Conservation (phyloP, 345 rosid species). For the Ceriops zippeliana region DNA sequence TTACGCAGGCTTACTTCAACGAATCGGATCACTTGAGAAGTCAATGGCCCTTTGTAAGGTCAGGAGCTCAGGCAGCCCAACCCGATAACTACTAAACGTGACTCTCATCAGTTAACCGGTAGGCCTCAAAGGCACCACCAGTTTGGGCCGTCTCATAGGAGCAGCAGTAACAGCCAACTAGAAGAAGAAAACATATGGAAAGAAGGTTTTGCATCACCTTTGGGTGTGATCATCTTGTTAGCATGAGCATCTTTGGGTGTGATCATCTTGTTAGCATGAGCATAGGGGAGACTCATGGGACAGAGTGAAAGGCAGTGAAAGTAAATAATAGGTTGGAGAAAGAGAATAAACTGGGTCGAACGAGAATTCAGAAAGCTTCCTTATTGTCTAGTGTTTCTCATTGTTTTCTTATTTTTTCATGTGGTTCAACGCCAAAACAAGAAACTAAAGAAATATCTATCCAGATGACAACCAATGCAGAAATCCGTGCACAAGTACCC, state of each 20-base stretch:
- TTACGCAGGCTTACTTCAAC: too few relatives aligned
- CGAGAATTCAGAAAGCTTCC: slow-evolving; percentile 2
- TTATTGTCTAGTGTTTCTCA: background rate
- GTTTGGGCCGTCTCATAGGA: slow-evolving; percentile 42
- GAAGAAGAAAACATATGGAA: slow-evolving; percentile 12
- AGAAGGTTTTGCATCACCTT: slow-evolving; percentile 1
- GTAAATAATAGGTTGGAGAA: slow-evolving; percentile 21
- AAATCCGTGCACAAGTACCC: slow-evolving; percentile 12
- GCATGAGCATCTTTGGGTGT: slow-evolving; percentile 3
- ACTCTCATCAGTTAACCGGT: background rate
- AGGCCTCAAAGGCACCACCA: slow-evolving; percentile 48
- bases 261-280: slow-evolving; percentile 22
- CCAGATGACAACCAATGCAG: slow-evolving; percentile 14
- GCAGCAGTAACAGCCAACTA: slow-evolving; percentile 16
- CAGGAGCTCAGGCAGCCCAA: background rate
- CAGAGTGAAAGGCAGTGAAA: slow-evolving; percentile 15
- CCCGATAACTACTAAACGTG: background rate
- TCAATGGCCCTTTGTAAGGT: background rate
- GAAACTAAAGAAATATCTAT: slow-evolving; percentile 5
- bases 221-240: slow-evolving; percentile 23
- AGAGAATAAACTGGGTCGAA: slow-evolving; percentile 30
- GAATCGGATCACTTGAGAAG: background rate
- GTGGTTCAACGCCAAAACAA: slow-evolving; percentile 7
- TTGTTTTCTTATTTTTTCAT: background rate
- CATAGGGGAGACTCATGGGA: slow-evolving; percentile 2